Base-by-base conservation (phyloP, 2,329 filamentous ascomycete species). In the Cladophialophora immunda region DNA sequence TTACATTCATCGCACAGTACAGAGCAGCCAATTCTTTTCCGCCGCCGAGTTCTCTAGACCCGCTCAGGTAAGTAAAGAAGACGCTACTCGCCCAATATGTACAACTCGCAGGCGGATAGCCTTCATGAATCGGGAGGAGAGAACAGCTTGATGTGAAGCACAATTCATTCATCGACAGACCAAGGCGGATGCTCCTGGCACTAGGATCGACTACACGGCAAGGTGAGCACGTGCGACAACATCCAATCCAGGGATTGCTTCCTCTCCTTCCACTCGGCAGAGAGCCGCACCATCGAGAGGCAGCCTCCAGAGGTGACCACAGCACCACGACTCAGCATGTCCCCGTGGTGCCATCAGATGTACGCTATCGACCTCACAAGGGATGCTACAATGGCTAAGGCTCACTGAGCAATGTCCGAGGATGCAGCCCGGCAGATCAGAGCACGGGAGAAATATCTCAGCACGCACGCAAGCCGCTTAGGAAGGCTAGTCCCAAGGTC, bases 391-490 rank as follows among this genome's bases (percentile, higher is more conserved):
- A 27, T 11, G n/a, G 7, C 45, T 9, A 11, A 25, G 45, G 13
- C 45, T 50, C 19, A 50, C 22, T 15, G 25, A 25, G 9, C 45
- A 50, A 25, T 25, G 25, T 11, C 17, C 25, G 22, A 19, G n/a
- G 7, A 13, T 34, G 38, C 38, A 45, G 38, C 36, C 27, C 22
- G 57, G 45, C 19, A 59, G 58, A 62, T 53, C 45, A 27, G 58
- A 29, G 30, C 25, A 32, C 30, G 29, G 13, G 47, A 54, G 25
- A 55, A 59, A 59, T 47, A 45, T 41, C 38, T 59, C 36, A 59
- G 57, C 22, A 59, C 57, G 38, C 45, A n/a, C n/a, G 19, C 45
- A 22, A 15, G 8, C 13, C 4, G 7, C 36, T 9, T n/a, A 11
- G 36, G 30, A 38, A 4, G 32, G 15, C 22, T 45, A 58, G 36